phyloP scores from a whole-genome alignment of 768 basidiomycete genomes.

The Hydnum rufescens region DNA sequence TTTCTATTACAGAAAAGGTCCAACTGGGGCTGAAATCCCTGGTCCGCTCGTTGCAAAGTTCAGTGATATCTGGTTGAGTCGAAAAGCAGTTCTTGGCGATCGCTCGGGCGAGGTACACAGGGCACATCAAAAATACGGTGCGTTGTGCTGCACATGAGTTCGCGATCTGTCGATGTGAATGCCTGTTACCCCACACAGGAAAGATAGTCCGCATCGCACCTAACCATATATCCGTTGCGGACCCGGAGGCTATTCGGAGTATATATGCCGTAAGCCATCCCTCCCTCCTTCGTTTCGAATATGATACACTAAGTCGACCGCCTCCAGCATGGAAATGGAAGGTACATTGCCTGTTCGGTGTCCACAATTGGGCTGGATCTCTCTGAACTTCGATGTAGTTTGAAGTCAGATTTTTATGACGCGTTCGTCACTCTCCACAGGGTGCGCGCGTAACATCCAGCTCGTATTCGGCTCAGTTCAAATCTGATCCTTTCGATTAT shows the following conservation, averaged over 20 bases:
- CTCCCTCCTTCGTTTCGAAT: not conserved
- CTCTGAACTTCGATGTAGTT: slow-evolving; percentile 20
- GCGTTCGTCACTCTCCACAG: slow-evolving; percentile 54
- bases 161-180: not conserved
- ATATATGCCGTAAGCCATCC: slow-evolving; percentile 34
- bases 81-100: slow-evolving; percentile 42
- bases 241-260: slow-evolving; percentile 52
- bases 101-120: slow-evolving; percentile 56
- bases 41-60: slow-evolving; percentile 55
- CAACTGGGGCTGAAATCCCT: slow-evolving; percentile 34
- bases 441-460: slow-evolving; percentile 10
- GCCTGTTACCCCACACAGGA: slow-evolving; percentile 21
- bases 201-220: slow-evolving; percentile 53
- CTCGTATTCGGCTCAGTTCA: slow-evolving; percentile 1
- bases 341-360: not conserved
- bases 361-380: slow-evolving; percentile 11
- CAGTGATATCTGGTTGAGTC: slow-evolving; percentile 55
- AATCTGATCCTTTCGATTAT: not conserved
- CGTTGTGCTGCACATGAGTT: slow-evolving; percentile 9
- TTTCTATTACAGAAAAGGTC: slow-evolving; percentile 19
- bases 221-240: slow-evolving; percentile 56
- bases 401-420: slow-evolving; percentile 63
- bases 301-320: not conserved
- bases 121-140: slow-evolving; percentile 56
- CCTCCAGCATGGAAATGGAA: slow-evolving; percentile 43